Percentiles rank a stretch among this genome's conserved stretches.
phyloP scores from a whole-genome alignment of 2,329 filamentous ascomycete species.

The Grosmannia penicillata region DNA sequence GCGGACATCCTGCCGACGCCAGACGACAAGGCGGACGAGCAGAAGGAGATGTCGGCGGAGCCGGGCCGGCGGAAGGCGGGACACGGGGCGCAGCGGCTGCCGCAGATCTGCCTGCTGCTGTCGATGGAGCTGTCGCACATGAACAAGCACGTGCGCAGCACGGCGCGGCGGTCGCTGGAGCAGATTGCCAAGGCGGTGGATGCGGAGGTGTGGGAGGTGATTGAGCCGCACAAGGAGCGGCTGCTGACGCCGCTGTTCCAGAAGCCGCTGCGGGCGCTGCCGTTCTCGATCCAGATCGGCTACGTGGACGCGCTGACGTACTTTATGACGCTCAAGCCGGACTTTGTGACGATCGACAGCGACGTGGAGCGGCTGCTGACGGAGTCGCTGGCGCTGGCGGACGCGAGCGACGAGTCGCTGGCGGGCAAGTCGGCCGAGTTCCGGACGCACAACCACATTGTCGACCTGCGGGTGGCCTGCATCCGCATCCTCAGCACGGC shows the following conservation, averaged over 20 bases:
- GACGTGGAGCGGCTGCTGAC: conserved; percentile 78
- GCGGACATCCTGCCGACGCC: conserved; percentile 39
- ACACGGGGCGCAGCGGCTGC: conserved; percentile 39
- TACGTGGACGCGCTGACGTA: conserved; percentile 98
- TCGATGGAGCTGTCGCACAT: conserved; percentile 85
- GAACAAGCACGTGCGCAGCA: conserved; percentile 87
- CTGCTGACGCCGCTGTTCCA: conserved; percentile 86
- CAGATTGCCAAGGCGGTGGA: conserved; percentile 66
- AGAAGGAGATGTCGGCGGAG: neutral
- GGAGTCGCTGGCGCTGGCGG: conserved; percentile 85
- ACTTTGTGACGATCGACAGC: conserved; percentile 86
- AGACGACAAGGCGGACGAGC: neutral
- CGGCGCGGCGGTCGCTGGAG: conserved; percentile 66
- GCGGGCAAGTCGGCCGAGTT: conserved; percentile 90
- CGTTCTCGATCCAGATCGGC: conserved; percentile 90
- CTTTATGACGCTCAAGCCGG: conserved; percentile 75
- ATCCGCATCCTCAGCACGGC: conserved; percentile 86
- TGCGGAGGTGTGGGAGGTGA: conserved; percentile 72
- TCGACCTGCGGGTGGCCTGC: conserved; percentile 82
- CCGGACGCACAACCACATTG: conserved; percentile 87
- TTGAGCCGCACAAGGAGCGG: conserved; percentile 80
- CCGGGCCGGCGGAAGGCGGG: conserved; percentile 43
- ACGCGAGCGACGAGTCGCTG: conserved; percentile 85
- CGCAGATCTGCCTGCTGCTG: conserved; percentile 65
- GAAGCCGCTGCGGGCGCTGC: conserved; percentile 83